Conservation (phyloP, 1,284 basidiomycete species). For the Marasmius sp. region DNA sequence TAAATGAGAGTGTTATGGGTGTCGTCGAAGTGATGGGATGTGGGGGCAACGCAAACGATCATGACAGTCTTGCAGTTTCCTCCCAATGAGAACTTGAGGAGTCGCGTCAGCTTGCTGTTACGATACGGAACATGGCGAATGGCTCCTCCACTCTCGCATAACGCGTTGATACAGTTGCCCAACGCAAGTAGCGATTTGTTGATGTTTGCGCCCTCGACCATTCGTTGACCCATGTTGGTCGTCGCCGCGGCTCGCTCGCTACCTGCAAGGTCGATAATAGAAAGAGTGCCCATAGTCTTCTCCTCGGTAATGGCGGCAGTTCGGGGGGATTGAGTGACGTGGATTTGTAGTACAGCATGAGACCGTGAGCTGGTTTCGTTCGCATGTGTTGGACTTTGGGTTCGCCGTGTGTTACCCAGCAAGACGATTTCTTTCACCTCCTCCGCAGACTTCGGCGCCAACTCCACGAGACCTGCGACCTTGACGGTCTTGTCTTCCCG, state of each 20-base stretch:
- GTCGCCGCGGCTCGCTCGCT: constrained; percentile 95
- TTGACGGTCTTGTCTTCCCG: constrained; percentile 93
- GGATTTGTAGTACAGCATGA: constrained; percentile 93
- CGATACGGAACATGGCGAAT: constrained; percentile 91
- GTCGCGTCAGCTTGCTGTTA: constrained; percentile 93
- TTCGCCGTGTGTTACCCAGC: constrained; percentile 83
- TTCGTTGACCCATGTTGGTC: constrained; percentile 93
- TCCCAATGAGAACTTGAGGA: constrained; percentile 94
- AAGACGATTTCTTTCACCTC: constrained; percentile 93
- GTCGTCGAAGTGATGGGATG: constrained; percentile 93
- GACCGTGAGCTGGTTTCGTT: constrained; percentile 95
- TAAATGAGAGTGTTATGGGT: constrained; percentile 96
- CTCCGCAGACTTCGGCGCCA: constrained; percentile 77
- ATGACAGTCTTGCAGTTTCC: constrained; percentile 98
- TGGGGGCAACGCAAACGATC: constrained; percentile 95
- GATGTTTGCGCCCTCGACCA: constrained; percentile 97
- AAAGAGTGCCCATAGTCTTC: constrained; percentile 83
- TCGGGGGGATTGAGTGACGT: constrained; percentile 83
- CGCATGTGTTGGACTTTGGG: constrained; percentile 90
- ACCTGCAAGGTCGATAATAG: constrained; percentile 95
- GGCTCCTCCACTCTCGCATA: constrained; percentile 86
- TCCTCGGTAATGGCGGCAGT: constrained; percentile 80
- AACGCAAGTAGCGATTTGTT: constrained; percentile 95
- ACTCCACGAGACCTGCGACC: constrained; percentile 81
- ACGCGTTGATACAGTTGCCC: constrained; percentile 95